Evolutionary conservation across 257 asterid genomes (phyloP).

Genomic region (Ilex asprella): DNA sequence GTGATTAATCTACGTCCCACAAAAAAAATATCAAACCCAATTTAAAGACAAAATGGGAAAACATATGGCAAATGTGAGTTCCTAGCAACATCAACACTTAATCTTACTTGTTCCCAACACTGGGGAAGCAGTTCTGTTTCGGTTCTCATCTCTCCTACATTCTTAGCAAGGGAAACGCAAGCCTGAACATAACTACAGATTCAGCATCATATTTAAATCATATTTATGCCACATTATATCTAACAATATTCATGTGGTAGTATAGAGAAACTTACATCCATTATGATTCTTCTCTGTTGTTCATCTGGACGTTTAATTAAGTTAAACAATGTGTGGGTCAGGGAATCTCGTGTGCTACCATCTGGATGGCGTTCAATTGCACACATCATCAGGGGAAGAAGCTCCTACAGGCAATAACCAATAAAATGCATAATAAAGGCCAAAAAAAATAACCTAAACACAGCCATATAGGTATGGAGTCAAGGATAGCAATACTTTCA

Average conservation of each 20-base stretch:
- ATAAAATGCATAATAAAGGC: slow-evolving; percentile 12
- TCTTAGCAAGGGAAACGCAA: slow-evolving; percentile 89
- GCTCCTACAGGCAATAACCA: slow-evolving; percentile 53
- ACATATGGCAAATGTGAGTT: slow-evolving; percentile 6
- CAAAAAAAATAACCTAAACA: neutral
- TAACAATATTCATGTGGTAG: slow-evolving; percentile 13
- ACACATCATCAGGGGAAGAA: slow-evolving; percentile 97
- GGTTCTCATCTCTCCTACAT: slow-evolving; percentile 92
- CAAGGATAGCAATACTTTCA: neutral
- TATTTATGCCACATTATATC: slow-evolving; percentile 5
- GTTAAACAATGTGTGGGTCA: slow-evolving; percentile 97
- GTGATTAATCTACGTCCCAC: slow-evolving; percentile 78
- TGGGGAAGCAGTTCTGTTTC: slow-evolving; percentile 98
- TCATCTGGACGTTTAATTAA: slow-evolving; percentile 99
- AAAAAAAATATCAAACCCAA: slow-evolving; percentile 9
- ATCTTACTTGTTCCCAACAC: slow-evolving; percentile 97
- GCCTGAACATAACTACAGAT: slow-evolving; percentile 49
- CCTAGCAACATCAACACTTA: slow-evolving; percentile 12
- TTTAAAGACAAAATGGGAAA: slow-evolving; percentile 1
- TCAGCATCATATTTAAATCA: slow-evolving; percentile 12
- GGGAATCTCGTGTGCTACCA: slow-evolving; percentile 76
- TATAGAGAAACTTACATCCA: slow-evolving; percentile 72
- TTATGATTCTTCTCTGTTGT: slow-evolving; percentile 86
- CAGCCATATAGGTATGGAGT: neutral
- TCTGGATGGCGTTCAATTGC: slow-evolving; percentile 98